phyloP scores from a whole-genome alignment of 2,329 filamentous ascomycete genomes.

The Hortaea werneckii region DNA sequence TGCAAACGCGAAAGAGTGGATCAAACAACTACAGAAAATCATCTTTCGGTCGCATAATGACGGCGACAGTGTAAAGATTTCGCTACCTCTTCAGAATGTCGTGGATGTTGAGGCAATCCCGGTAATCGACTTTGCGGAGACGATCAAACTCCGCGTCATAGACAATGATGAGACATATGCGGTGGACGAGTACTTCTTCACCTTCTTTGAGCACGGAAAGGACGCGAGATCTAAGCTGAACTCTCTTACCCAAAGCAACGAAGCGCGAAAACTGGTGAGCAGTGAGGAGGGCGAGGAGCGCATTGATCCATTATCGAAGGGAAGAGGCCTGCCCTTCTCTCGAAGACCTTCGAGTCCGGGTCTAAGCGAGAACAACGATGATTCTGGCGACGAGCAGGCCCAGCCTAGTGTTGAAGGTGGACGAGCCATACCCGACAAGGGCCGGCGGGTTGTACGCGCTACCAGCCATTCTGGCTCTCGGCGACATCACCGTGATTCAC shows the following conservation, averaged over 20 bases:
- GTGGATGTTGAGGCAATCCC: constrained; percentile 88
- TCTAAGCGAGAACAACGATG: not conserved
- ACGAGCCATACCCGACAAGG: constrained; percentile 28
- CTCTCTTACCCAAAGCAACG: constrained; percentile 57
- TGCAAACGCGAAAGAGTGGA: constrained; percentile 89
- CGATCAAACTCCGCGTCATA: constrained; percentile 83
- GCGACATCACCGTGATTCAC: constrained; percentile 35
- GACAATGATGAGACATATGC: constrained; percentile 92
- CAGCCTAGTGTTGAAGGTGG: constrained; percentile 22
- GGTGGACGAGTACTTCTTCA: constrained; percentile 97
- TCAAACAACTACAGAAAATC: constrained; percentile 83
- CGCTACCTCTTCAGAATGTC: constrained; percentile 75
- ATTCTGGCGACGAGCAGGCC: not conserved
- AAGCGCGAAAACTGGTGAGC: constrained; percentile 27
- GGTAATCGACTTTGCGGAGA: constrained; percentile 85
- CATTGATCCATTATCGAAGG: constrained; percentile 19
- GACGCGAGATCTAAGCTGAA: constrained; percentile 73
- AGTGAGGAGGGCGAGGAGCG: constrained; percentile 35
- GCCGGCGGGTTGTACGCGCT: constrained; percentile 53
- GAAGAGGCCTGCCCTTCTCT: too few species aligned
- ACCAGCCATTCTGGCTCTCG: constrained; percentile 43
- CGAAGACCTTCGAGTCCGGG: too few species aligned
- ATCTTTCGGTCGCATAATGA: constrained; percentile 95
- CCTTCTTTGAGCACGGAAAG: constrained; percentile 78
- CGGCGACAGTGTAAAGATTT: constrained; percentile 94